Base-by-base conservation (phyloP, 2,329 filamentous ascomycete species). In the Ceratocystis papillata region DNA sequence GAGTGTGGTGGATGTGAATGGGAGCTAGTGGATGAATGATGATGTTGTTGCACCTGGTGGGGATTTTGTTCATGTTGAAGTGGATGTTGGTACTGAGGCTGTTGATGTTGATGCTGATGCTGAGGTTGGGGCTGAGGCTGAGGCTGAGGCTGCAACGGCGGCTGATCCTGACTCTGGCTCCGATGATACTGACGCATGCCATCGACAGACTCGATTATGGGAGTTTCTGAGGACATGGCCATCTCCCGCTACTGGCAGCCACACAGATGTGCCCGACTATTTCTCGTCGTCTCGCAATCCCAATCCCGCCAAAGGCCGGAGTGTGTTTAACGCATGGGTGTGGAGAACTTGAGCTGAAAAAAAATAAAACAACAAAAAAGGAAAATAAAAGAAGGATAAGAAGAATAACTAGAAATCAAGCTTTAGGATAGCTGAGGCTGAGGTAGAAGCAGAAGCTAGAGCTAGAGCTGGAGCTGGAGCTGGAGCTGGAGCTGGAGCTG, bases 31-130 rank as follows among this genome's bases (percentile, higher is more conserved):
- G 48, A 28, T 53, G 48, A 25, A 53, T 25, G 57, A 28, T 37
- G 57, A 45, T 22, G 28, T 3, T 25, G 64, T 45, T 62, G 64
- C n/a, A 17, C 55, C 41, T 50, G 41, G n/a, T 25, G 25, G 20
- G 22, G 20, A 22, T 62, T 45, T 8, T 45, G 44, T 44, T 59
- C 25, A 22, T 44, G 61, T 6, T 25, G 44, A 50, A 53, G 37
- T 55, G n/a, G 44, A 45, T 57, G 57, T 46, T 44, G 22, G 30
- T 28, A 57, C 17, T 59, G 45, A 37, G 55, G 50, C 48, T 68
- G 66, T n/a, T 59, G 62, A 61, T 65, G 68, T 55, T 67, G 66
- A 25, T 53, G 62, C 63, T 65, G 69, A 44, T 70, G 55, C 15
- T 66, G 65, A 15, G 64, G 65, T 37, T 46, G 57, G 41, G 37